phyloP scores from a whole-genome alignment of 2,329 filamentous ascomycete genomes.

The Penicillium paneum region DNA sequence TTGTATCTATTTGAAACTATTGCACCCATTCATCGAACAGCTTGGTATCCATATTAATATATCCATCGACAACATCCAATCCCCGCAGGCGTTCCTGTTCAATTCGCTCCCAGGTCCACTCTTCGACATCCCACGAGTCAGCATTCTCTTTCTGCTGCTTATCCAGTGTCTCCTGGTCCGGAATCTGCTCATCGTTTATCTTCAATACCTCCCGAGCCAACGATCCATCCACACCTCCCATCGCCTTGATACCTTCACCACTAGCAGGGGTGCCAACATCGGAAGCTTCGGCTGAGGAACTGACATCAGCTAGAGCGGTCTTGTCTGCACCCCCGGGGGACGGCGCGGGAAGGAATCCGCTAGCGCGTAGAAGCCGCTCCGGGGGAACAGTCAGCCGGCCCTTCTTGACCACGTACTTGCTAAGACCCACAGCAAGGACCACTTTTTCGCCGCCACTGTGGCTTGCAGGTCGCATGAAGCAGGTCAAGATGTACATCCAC shows the following conservation, averaged over 20 bases:
- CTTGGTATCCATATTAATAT: slow-evolving; percentile 51
- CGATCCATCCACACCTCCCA: slow-evolving; percentile 35
- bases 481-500: slow-evolving; percentile 74
- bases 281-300: slow-evolving; percentile 25
- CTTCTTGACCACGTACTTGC: slow-evolving; percentile 80
- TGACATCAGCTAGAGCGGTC: slow-evolving; percentile 15
- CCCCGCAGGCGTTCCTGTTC: slow-evolving; percentile 57
- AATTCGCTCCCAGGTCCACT: slow-evolving; percentile 61
- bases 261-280: slow-evolving; percentile 33
- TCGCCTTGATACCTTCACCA: slow-evolving; percentile 34
- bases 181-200: slow-evolving; percentile 30
- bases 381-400: slow-evolving; percentile 81
- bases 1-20: background rate
- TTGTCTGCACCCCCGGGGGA: slow-evolving; percentile 54
- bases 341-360: slow-evolving; percentile 69
- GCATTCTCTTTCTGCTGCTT: slow-evolving; percentile 32
- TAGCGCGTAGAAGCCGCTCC: slow-evolving; percentile 67
- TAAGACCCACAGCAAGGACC: slow-evolving; percentile 68
- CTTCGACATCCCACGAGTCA: slow-evolving; percentile 35
- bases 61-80: slow-evolving; percentile 54
- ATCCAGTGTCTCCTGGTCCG: slow-evolving; percentile 28
- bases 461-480: slow-evolving; percentile 59
- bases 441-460: slow-evolving; percentile 54
- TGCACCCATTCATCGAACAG: slow-evolving; percentile 49
- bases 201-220: slow-evolving; percentile 38